phyloP scores from a whole-genome alignment of 257 asterid genomes.

The Salvia hispanica region DNA sequence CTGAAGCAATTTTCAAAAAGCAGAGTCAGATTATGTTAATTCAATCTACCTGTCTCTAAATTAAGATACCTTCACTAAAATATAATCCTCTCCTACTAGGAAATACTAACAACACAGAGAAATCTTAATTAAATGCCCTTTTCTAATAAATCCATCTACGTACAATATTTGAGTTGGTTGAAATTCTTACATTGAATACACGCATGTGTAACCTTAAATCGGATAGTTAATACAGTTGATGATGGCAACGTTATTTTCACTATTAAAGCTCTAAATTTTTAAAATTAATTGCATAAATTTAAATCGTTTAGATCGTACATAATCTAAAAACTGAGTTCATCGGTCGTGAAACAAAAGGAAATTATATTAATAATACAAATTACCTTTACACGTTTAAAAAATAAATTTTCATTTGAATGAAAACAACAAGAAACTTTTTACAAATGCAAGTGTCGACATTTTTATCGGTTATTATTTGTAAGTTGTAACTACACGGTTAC shows the following conservation, averaged over 20 bases:
- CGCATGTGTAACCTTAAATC: background rate
- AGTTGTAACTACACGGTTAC: too few relatives aligned
- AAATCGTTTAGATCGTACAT: background rate
- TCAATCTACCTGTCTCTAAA: too few relatives aligned
- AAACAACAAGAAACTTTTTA: background rate
- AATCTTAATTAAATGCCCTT: background rate
- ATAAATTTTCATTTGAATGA: background rate
- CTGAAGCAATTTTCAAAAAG: conserved; percentile 22
- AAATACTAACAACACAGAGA: background rate
- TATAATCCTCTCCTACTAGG: too few relatives aligned
- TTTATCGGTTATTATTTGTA: background rate
- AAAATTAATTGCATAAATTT: background rate
- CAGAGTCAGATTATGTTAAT: background rate
- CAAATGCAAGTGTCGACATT: background rate
- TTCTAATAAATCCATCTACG: background rate
- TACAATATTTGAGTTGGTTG: background rate
- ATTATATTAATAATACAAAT: background rate
- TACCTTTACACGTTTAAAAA: background rate
- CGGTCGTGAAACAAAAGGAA: background rate
- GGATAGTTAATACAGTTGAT: conserved; percentile 3
- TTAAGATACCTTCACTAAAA: too few relatives aligned
- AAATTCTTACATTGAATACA: background rate
- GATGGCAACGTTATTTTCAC: background rate
- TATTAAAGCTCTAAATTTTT: background rate
- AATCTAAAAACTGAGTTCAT: background rate